Evolutionary conservation across 2,329 filamentous ascomycete species (phyloP), one percentile per base, ranked within the genome.

Genomic region (Elsinoe arachidis): DNA sequence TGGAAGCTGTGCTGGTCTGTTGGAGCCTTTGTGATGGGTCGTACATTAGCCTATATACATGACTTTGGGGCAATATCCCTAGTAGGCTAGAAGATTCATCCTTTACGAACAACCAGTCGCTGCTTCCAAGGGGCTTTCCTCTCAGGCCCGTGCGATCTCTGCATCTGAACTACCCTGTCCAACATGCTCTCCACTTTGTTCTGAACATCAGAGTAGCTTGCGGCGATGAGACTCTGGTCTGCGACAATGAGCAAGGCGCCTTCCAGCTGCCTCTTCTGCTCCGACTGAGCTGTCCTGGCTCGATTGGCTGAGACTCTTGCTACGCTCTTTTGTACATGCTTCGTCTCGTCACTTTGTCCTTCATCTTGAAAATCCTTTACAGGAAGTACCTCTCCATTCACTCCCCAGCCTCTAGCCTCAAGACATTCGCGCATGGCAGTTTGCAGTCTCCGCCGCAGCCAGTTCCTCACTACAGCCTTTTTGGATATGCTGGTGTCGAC

Each of bases 391-490:
- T 46, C 38, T 9, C 53, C 53, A 34, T 55, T 39, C 21, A 19
- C 11, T 11, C 38, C 53, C 53, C 37, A 79, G 2, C 80, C 80
- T 54, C 69, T 68, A 19, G 68, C 69, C 58, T 67, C 70, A 64
- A 83, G 63, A 11, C 75, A 74, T 51, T 73, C 67, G 44, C 64
- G 62, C 49, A 82, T 74, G 2, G 77, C 78, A 30, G 68, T 61
- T 43, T 73, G 69, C 26, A 76, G 62, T 63, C 76, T 74, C 59
- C 75, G 71, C 21, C 67, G 67, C 21, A 68, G 68, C 67, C 72
- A 74, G 11, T 72, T 74, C 17, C 80, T 71, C n/a, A 82, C 71
- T 19, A 75, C 73, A 6, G 69, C 68, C 57, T 75, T 78, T 19
- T 67, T 65, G 2, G 61, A 56, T 64, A 66, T 55, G 60, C 64